Conservation (phyloP, 164 flowering plant species). For the Sextonia rubra region DNA sequence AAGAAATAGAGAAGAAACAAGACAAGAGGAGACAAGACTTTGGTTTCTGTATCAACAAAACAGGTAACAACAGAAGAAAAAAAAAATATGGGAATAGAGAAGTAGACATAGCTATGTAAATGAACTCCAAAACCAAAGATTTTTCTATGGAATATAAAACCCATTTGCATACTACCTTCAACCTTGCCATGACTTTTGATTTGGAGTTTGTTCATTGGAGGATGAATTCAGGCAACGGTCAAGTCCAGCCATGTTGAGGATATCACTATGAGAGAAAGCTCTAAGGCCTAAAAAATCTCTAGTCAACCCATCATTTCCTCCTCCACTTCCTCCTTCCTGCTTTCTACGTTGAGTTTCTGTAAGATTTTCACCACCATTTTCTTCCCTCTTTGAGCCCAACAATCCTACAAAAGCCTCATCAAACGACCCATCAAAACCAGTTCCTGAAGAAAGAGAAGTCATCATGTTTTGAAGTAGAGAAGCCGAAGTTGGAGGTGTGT, state of each 20-base stretch:
- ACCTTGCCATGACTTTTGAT: conserved; percentile 64
- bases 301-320: conserved; percentile 51
- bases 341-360: conserved; percentile 7
- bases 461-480: conserved; percentile 44
- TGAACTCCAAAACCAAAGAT: background rate
- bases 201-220: conserved; percentile 30
- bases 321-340: conserved; percentile 19
- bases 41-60: too few species aligned
- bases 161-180: conserved; percentile 11
- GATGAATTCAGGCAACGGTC: conserved; percentile 40
- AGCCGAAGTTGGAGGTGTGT: conserved; percentile 16
- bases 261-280: conserved; percentile 58
- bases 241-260: conserved; percentile 53
- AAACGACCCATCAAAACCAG: conserved; percentile 35
- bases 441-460: conserved; percentile 29
- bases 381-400: conserved; percentile 24
- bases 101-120: background rate
- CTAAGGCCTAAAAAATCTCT: conserved; percentile 86
- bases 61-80: background rate
- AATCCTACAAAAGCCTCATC: conserved; percentile 41
- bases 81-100: background rate
- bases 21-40: too few species aligned
- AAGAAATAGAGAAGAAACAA: background rate
- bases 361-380: conserved; percentile 10
- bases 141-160: conserved; percentile 4